phyloP scores from a whole-genome alignment of 306 rosid species.

The Pyrus communis region DNA sequence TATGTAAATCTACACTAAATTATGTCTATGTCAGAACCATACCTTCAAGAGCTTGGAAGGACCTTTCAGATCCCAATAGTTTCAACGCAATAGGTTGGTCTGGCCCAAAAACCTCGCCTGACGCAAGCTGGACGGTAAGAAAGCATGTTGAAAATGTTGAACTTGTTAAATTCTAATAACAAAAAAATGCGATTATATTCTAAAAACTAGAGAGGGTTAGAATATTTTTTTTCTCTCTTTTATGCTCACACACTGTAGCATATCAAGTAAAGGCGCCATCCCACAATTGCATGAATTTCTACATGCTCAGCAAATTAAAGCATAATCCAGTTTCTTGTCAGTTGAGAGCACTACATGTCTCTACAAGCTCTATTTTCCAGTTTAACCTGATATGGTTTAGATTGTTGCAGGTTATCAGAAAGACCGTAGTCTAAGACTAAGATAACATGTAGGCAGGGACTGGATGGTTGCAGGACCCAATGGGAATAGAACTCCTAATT shows the following conservation, averaged over 20 bases:
- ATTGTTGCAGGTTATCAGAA: neutral
- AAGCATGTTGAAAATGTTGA: slow-evolving; percentile 11
- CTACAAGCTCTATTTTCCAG: neutral
- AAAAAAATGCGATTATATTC: neutral
- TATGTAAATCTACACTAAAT: no score
- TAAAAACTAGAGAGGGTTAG: neutral
- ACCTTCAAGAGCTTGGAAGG: slow-evolving; percentile 96
- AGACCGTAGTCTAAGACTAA: neutral
- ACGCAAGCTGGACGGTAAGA: slow-evolving; percentile 63
- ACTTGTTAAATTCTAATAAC: neutral
- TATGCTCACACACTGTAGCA: neutral
- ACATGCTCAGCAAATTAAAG: neutral
- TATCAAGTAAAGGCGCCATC: neutral
- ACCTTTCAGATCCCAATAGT: slow-evolving; percentile 85
- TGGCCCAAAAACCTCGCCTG: slow-evolving; percentile 92
- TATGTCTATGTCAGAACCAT: slow-evolving; percentile 11
- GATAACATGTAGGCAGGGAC: neutral
- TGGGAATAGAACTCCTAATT: neutral
- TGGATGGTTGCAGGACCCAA: neutral
- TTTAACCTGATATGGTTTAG: neutral
- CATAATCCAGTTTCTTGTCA: neutral
- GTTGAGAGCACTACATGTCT: neutral
- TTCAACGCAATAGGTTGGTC: slow-evolving; percentile 91
- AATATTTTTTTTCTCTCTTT: neutral
- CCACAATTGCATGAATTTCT: neutral